These are phyloP conservation scores for Wallacemonas sp. DNA, from an alignment of 208 protist genomes.

Conservation along the genomic window DNA sequence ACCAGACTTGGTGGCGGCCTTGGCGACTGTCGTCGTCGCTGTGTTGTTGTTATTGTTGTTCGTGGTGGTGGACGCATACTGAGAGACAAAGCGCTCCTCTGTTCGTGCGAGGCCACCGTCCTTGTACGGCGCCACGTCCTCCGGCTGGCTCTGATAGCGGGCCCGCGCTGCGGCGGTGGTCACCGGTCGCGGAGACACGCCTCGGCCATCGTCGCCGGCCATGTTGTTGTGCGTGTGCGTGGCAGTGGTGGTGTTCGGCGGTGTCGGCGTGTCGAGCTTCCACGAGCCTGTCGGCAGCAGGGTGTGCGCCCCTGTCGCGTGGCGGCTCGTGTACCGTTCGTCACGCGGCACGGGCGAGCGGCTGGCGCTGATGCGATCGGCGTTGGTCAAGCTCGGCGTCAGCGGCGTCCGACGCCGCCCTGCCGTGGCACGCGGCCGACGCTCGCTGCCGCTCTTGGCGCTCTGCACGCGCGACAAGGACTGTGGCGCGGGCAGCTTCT, in stretches of 20 bases:
- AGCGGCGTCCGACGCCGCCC: constrained; percentile 58
- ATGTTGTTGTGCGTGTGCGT: too few relatives aligned
- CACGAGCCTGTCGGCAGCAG: constrained; percentile 27
- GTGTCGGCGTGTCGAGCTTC: constrained; percentile 34
- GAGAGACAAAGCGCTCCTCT: constrained; percentile 15
- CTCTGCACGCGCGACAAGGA: neutral
- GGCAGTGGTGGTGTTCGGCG: too few relatives aligned
- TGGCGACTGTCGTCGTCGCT: neutral
- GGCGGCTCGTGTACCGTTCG: too few relatives aligned
- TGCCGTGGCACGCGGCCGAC: constrained; percentile 16
- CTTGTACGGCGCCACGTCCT: too few relatives aligned
- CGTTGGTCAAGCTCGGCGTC: constrained; percentile 72
- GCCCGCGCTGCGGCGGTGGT: neutral
- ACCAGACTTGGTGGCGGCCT: constrained; percentile 3
- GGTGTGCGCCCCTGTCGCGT: neutral
- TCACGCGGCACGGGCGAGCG: constrained; percentile 17
- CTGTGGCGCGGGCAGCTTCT: constrained; percentile 12
- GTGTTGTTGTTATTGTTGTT: too few relatives aligned
- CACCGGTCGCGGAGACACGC: neutral
- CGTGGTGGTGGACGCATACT: constrained; percentile 16
- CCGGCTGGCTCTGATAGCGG: constrained; percentile 15
- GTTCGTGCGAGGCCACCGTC: neutral
- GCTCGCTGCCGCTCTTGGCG: constrained; percentile 18
- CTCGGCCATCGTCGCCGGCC: constrained; percentile 10
- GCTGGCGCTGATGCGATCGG: constrained; percentile 40